Percentiles rank a stretch among this genome's conserved stretches.
Conservation (phyloP, 768 basidiomycete genomes). For the Hydnomerulius pinastri region DNA sequence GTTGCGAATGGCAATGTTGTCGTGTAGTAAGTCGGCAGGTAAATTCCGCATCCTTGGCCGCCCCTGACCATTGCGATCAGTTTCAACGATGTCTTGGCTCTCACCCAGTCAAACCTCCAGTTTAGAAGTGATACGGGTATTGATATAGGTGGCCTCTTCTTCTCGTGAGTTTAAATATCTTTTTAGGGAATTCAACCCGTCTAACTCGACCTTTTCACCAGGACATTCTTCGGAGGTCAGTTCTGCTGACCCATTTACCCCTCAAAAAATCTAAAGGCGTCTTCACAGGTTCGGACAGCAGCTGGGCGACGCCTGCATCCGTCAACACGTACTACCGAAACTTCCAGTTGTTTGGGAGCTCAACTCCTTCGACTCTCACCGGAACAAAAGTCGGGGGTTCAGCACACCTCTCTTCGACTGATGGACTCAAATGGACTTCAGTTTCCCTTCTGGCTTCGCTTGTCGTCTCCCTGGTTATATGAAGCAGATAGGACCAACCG, state of each 20-base stretch:
- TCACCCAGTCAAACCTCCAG: constrained; percentile 62
- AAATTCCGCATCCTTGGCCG: neutral
- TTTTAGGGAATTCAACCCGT: neutral
- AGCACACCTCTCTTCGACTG: neutral
- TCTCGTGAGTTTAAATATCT: constrained; percentile 55
- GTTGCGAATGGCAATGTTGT: constrained; percentile 74
- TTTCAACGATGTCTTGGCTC: constrained; percentile 67
- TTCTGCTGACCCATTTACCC: neutral
- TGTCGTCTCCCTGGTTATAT: neutral
- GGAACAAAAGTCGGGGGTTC: constrained; percentile 21
- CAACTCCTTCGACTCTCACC: constrained; percentile 45
- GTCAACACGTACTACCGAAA: constrained; percentile 80
- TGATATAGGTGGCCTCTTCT: constrained; percentile 68
- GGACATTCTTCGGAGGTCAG: constrained; percentile 82
- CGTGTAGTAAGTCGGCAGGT: constrained; percentile 55
- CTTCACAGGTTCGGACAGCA: constrained; percentile 54
- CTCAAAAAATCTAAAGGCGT: constrained; percentile 12
- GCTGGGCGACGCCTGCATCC: constrained; percentile 70
- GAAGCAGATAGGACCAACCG: neutral
- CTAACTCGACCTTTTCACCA: constrained; percentile 23
- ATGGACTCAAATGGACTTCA: neutral
- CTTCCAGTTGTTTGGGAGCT: constrained; percentile 63
- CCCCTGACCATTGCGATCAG: constrained; percentile 31
- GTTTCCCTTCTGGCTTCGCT: neutral
- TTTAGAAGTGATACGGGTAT: constrained; percentile 58